Evolutionary conservation across 805 yeast species (phyloP).

Genomic region (Starmerella bombicola): DNA sequence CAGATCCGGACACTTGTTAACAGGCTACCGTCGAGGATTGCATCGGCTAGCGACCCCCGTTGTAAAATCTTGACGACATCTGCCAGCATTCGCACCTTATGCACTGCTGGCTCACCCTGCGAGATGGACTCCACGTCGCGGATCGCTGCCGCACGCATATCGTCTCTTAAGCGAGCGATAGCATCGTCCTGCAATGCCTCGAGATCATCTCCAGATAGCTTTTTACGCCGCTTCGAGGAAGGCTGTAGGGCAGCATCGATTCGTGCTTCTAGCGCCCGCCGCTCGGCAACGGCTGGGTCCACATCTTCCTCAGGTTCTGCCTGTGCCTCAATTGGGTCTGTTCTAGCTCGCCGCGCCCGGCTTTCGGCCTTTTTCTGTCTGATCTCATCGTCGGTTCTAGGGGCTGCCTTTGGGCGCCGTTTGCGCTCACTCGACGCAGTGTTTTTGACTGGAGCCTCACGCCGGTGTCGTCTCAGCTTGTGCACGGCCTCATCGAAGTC

Average conservation of each 20-base stretch:
- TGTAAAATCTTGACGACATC: conserved; percentile 65
- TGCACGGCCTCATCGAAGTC: conserved; percentile 27
- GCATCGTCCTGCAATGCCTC: conserved; percentile 92
- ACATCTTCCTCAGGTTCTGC: conserved; percentile 20
- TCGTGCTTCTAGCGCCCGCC: conserved; percentile 68
- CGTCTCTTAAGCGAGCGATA: conserved; percentile 66
- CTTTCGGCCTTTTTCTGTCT: neutral
- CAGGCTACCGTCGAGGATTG: conserved; percentile 84
- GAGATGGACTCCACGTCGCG: conserved; percentile 41
- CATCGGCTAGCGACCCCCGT: conserved; percentile 77
- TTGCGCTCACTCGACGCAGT: conserved; percentile 1
- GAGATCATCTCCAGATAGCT: conserved; percentile 80
- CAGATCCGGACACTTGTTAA: conserved; percentile 89
- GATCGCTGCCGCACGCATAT: conserved; percentile 67
- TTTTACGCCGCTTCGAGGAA: conserved; percentile 39
- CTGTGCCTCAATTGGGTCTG: conserved; percentile 9
- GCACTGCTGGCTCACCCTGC: conserved; percentile 56
- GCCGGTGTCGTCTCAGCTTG: conserved; percentile 30
- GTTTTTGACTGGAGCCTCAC: conserved; percentile 9
- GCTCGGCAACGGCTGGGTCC: conserved; percentile 36
- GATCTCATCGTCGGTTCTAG: neutral
- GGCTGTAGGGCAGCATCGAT: conserved; percentile 69
- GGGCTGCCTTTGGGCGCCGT: neutral
- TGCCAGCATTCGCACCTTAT: conserved; percentile 66
- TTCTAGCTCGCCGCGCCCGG: neutral